These are phyloP conservation scores for Crithidia expoeki DNA, from an alignment of 208 protist genomes.

Conservation along the genomic window DNA sequence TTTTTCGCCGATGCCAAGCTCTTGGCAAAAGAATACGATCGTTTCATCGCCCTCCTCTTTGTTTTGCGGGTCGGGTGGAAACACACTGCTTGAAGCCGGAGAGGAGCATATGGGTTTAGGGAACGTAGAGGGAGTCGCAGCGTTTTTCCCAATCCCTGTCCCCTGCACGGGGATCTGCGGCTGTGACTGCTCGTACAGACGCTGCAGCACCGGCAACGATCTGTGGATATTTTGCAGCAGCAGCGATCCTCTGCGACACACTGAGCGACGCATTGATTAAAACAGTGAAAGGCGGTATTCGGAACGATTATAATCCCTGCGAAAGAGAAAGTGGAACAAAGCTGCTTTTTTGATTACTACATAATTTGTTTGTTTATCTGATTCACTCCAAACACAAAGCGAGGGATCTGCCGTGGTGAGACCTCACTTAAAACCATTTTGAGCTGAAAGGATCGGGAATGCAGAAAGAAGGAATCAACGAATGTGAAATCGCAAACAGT, in stretches of 20 bases:
- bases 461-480: too few species aligned
- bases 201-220: constrained; percentile 53
- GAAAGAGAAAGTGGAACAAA: constrained; percentile 8
- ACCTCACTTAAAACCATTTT: too few species aligned
- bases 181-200: constrained; percentile 33
- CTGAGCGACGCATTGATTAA: constrained; percentile 3
- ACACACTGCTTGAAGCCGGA: background rate
- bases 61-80: constrained; percentile 38
- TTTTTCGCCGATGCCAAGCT: constrained; percentile 64
- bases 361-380: too few species aligned
- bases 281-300: background rate
- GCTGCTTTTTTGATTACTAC: too few species aligned
- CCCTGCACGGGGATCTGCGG: too few species aligned
- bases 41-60: constrained; percentile 49
- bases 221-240: constrained; percentile 72
- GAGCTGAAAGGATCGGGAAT: too few species aligned
- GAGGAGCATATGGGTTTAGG: background rate
- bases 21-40: constrained; percentile 62
- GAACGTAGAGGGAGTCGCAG: background rate
- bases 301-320: background rate
- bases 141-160: too few species aligned
- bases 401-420: too few species aligned
- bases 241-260: constrained; percentile 27
- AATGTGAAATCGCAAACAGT: too few species aligned
- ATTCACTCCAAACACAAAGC: too few species aligned